Evolutionary conservation across 441 rosid species (phyloP).

Genomic region (Gossypium davidsonii): DNA sequence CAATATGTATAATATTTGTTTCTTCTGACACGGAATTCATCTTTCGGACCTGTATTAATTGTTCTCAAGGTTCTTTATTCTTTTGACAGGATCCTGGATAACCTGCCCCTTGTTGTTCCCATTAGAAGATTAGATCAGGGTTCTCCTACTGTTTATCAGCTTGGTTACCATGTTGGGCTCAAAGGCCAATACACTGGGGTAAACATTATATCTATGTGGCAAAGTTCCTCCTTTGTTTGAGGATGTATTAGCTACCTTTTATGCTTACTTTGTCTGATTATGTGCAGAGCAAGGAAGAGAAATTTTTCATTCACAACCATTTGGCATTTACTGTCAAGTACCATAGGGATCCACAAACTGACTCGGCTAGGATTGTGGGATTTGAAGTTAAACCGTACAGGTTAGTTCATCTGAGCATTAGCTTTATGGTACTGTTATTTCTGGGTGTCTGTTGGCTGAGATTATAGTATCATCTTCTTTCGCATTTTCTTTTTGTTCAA

Average conservation of each 20-base stretch:
- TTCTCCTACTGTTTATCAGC: conserved; percentile 52
- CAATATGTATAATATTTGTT: conserved; percentile 40
- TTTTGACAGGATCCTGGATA: conserved; percentile 57
- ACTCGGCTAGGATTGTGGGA: conserved; percentile 58
- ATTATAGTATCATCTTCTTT: neutral
- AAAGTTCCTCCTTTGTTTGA: neutral
- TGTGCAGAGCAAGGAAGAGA: conserved; percentile 54
- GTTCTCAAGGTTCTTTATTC: conserved; percentile 3
- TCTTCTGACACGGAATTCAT: conserved; percentile 4
- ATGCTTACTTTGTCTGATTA: conserved; percentile 17
- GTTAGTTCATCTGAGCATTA: conserved; percentile 23
- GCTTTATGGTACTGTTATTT: conserved; percentile 1
- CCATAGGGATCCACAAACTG: conserved; percentile 49
- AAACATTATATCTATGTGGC: conserved; percentile 11
- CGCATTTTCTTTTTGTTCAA: neutral
- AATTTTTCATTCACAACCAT: conserved; percentile 60
- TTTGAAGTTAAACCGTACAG: conserved; percentile 67
- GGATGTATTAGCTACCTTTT: neutral
- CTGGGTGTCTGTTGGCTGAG: neutral
- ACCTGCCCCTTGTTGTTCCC: conserved; percentile 68
- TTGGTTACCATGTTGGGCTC: conserved; percentile 63
- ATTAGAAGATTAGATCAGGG: conserved; percentile 48
- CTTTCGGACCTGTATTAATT: neutral
- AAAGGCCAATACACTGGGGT: conserved; percentile 69
- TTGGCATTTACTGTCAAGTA: conserved; percentile 59